A percentile compares a stretch with the other conserved stretches of the same genome.
Conservation (phyloP, 2,329 filamentous ascomycete species). For the Leptosphaerulina australis region DNA sequence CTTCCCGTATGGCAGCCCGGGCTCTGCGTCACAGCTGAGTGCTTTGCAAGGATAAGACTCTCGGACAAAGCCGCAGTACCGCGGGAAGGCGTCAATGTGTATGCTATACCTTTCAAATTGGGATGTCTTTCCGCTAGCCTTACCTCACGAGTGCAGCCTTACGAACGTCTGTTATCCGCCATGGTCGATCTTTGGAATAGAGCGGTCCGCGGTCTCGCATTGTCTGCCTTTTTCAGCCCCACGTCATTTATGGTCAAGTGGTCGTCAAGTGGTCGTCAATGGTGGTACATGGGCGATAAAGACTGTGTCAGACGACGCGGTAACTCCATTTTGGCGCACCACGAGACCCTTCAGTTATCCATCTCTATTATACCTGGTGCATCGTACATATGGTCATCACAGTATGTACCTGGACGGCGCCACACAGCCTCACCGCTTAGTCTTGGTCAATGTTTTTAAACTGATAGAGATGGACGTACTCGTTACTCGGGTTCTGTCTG, state of each 20-base stretch:
- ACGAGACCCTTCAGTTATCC: constrained; percentile 23
- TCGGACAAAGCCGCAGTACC: constrained; percentile 19
- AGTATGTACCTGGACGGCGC: constrained; percentile 27
- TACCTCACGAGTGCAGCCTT: constrained; percentile 28
- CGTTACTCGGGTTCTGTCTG: not conserved
- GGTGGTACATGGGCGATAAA: constrained; percentile 33
- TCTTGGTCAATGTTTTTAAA: not conserved
- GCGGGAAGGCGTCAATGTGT: constrained; percentile 23
- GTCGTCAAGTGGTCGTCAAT: constrained; percentile 20
- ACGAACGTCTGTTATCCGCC: constrained; percentile 11
- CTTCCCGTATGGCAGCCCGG: constrained; percentile 22
- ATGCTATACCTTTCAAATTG: constrained; percentile 27
- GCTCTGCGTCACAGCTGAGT: constrained; percentile 26
- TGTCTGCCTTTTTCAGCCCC: constrained; percentile 19
- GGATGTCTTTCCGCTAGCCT: constrained; percentile 34
- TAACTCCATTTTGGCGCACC: constrained; percentile 20
- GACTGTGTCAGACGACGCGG: constrained; percentile 22
- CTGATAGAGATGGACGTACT: not conserved
- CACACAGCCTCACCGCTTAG: constrained; percentile 33
- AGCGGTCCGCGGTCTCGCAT: constrained; percentile 4
- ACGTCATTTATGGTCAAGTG: no score
- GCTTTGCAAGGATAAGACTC: constrained; percentile 21
- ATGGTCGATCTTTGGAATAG: constrained; percentile 12
- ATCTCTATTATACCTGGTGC: constrained; percentile 15
- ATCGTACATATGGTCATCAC: constrained; percentile 17